These are phyloP conservation scores for Thielaviopsis populi DNA, from an alignment of 2,329 filamentous ascomycete species.

Conservation along the genomic window DNA sequence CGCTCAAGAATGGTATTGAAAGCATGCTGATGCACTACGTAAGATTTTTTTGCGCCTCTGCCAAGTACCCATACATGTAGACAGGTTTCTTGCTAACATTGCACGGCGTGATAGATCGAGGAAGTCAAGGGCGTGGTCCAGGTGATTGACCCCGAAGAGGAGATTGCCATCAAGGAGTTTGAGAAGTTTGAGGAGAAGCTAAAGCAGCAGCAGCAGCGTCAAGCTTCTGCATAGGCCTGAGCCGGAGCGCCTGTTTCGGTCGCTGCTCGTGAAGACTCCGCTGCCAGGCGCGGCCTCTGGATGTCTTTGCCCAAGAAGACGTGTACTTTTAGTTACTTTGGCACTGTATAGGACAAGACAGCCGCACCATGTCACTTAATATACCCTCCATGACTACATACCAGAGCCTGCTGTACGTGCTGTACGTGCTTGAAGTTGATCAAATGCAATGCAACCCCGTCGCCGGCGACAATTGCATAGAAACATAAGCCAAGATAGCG, in stretches of 20 bases:
- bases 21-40: slow-evolving; percentile 96
- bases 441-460: too few species aligned
- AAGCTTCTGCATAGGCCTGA: neutral
- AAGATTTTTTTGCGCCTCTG: slow-evolving; percentile 27
- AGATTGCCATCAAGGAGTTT: slow-evolving; percentile 75
- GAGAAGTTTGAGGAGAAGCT: slow-evolving; percentile 84
- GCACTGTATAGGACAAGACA: neutral
- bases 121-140: slow-evolving; percentile 89
- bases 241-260: neutral
- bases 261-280: neutral
- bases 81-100: slow-evolving; percentile 21
- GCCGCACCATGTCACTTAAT: neutral
- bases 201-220: slow-evolving; percentile 30
- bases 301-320: neutral
- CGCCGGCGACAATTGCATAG: too few species aligned
- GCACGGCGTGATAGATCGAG: slow-evolving; percentile 52
- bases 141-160: slow-evolving; percentile 81
- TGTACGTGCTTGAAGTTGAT: too few species aligned
- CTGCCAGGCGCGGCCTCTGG: neutral
- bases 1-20: slow-evolving; percentile 94
- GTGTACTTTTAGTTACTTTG: slow-evolving; percentile 1
- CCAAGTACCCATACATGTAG: neutral
- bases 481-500: neutral
- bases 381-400: neutral
- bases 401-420: too few species aligned